A percentile compares a stretch with the other conserved stretches of the same genome.
These are phyloP conservation scores for Dactylellina leptospora DNA, from an alignment of 2,329 filamentous ascomycete species.

Conservation along the genomic window DNA sequence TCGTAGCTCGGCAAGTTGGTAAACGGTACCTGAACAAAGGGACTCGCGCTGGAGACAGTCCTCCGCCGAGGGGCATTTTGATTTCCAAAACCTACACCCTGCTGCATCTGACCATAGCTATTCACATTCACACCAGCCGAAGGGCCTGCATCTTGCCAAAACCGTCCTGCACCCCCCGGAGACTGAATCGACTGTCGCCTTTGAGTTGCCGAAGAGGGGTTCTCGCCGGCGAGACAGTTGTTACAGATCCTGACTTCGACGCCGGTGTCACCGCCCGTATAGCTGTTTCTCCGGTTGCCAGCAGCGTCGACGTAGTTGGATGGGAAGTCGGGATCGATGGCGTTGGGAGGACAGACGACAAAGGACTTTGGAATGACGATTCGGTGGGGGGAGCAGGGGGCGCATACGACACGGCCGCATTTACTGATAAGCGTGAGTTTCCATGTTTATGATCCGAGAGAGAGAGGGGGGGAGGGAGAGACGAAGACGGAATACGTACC, in stretches of 20 bases:
- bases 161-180: conserved; percentile 45
- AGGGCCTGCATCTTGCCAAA: conserved; percentile 43
- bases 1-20: background rate
- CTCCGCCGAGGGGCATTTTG: conserved; percentile 17
- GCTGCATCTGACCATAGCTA: conserved; percentile 18
- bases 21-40: conserved; percentile 27
- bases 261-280: conserved; percentile 52
- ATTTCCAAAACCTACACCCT: conserved; percentile 1
- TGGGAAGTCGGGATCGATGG: conserved; percentile 23
- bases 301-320: conserved; percentile 22
- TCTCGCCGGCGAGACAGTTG: conserved; percentile 55
- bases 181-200: conserved; percentile 40
- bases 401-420: conserved; percentile 58
- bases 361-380: conserved; percentile 57
- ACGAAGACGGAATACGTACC: conserved; percentile 41
- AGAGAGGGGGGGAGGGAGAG: too few relatives aligned
- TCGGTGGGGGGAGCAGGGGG: conserved; percentile 57
- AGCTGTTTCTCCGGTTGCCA: conserved; percentile 27
- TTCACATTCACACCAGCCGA: conserved; percentile 38
- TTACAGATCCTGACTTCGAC: conserved; percentile 56
- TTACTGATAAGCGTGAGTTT: conserved; percentile 39
- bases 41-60: conserved; percentile 26
- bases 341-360: conserved; percentile 55
- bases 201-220: conserved; percentile 2
- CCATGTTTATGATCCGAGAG: conserved; percentile 2